Percentiles rank a stretch among this genome's conserved stretches.
Conservation (phyloP, 768 basidiomycete species). For the Tricholoma furcatifolium region DNA sequence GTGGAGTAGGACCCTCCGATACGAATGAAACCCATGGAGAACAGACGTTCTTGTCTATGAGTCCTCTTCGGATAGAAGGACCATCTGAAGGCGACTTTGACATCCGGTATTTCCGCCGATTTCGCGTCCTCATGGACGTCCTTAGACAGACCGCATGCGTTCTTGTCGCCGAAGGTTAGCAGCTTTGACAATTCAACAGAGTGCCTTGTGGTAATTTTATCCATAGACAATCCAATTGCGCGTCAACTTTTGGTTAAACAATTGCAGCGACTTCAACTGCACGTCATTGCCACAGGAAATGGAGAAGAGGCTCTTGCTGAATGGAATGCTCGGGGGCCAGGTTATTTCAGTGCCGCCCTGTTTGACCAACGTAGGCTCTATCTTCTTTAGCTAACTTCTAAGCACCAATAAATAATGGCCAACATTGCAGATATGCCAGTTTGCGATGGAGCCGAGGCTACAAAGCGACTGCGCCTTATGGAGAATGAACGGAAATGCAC, state of each 20-base stretch:
- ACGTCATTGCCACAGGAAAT: conserved; percentile 60
- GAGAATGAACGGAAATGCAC: conserved; percentile 55
- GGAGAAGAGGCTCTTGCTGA: conserved; percentile 67
- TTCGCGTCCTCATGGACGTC: conserved; percentile 2
- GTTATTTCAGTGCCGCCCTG: conserved; percentile 65
- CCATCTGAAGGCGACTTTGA: background rate
- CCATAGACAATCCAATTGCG: conserved; percentile 65
- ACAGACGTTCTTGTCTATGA: background rate
- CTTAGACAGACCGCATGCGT: background rate
- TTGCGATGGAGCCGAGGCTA: conserved; percentile 73
- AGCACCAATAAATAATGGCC: background rate
- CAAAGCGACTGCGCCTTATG: conserved; percentile 57
- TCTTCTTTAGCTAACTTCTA: conserved; percentile 1
- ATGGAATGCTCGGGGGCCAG: conserved; percentile 67
- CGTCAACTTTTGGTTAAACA: conserved; percentile 67
- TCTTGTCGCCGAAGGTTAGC: conserved; percentile 5
- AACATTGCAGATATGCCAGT: conserved; percentile 66
- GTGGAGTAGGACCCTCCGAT: background rate
- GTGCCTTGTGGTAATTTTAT: background rate
- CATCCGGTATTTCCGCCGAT: conserved; percentile 1
- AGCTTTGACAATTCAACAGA: background rate
- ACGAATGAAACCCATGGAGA: background rate
- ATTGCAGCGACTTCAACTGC: conserved; percentile 57
- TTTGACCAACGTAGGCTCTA: conserved; percentile 59
- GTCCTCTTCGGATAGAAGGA: background rate